Evolutionary conservation across 2,329 filamentous ascomycete genomes (phyloP).

Genomic region (Thelonectria olida): DNA sequence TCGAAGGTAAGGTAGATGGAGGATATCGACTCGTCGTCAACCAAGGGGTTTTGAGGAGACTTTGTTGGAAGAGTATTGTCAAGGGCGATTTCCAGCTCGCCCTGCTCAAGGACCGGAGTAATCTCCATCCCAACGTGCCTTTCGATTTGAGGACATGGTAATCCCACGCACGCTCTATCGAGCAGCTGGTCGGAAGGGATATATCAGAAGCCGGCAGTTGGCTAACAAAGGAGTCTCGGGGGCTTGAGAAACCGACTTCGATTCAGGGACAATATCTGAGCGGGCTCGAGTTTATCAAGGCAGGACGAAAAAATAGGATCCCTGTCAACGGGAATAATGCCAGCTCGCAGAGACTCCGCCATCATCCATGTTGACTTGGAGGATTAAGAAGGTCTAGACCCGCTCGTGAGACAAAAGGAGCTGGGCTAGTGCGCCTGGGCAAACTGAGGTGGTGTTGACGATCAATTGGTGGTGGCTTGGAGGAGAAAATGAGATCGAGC

Average conservation of each 20-base stretch:
- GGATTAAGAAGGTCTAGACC: constrained; percentile 23
- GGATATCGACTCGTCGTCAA: constrained; percentile 43
- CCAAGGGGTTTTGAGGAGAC: constrained; percentile 8
- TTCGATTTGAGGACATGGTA: constrained; percentile 24
- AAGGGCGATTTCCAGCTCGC: constrained; percentile 31
- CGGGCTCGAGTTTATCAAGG: not conserved
- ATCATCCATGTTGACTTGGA: constrained; percentile 19
- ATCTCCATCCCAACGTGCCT: constrained; percentile 13
- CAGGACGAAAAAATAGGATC: constrained; percentile 13
- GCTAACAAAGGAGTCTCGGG: not conserved
- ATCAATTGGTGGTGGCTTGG: constrained; percentile 20
- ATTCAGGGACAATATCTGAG: not conserved
- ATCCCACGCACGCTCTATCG: not conserved
- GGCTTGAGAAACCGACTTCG: not conserved
- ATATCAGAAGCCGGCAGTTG: not conserved
- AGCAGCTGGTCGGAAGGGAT: not conserved
- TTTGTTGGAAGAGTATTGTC: constrained; percentile 20
- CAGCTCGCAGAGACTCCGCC: constrained; percentile 31
- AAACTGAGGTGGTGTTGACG: constrained; percentile 11
- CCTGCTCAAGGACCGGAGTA: constrained; percentile 12
- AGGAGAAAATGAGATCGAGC: constrained; percentile 7
- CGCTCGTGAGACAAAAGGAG: constrained; percentile 27
- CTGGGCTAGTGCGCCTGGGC: constrained; percentile 28
- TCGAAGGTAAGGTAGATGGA: constrained; percentile 54
- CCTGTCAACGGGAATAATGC: constrained; percentile 38